Percentiles rank a stretch among this genome's conserved stretches.
These are phyloP conservation scores for Ustilaginoidea virens DNA, from an alignment of 2,329 filamentous ascomycete species.

Conservation along the genomic window DNA sequence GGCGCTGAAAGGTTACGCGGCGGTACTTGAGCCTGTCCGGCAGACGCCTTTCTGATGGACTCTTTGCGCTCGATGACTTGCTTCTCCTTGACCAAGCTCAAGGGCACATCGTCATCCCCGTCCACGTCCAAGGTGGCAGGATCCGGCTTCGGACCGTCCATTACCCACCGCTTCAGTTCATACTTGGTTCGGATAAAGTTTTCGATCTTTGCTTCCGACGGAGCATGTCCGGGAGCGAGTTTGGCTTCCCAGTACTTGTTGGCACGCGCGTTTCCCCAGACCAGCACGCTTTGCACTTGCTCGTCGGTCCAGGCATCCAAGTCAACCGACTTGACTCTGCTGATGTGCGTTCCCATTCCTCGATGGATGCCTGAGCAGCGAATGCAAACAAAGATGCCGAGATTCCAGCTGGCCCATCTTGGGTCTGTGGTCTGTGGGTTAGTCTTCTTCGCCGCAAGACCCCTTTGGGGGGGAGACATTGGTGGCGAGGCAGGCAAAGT, in stretches of 20 bases:
- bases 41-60: conserved; percentile 43
- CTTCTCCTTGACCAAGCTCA: conserved; percentile 50
- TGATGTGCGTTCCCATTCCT: conserved; percentile 98
- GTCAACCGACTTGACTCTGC: conserved; percentile 93
- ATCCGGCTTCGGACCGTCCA: conserved; percentile 91
- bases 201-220: conserved; percentile 95
- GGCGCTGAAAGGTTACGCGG: conserved; percentile 22
- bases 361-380: conserved; percentile 96
- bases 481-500: neutral
- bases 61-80: conserved; percentile 45
- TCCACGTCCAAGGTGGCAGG: conserved; percentile 73
- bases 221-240: conserved; percentile 75
- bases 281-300: conserved; percentile 82
- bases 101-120: conserved; percentile 67
- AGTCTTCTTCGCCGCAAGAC: neutral
- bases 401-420: conserved; percentile 97
- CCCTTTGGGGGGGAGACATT: neutral
- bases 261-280: conserved; percentile 89
- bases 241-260: conserved; percentile 99
- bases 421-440: conserved; percentile 45
- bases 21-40: conserved; percentile 26
- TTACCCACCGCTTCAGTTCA: conserved; percentile 97
- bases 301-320: conserved; percentile 98
- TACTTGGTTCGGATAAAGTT: conserved; percentile 99
- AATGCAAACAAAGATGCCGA: conserved; percentile 95